These are phyloP conservation scores for Tolypocladium cylindrosporum DNA, from an alignment of 2,329 filamentous ascomycete species.

Conservation along the genomic window DNA sequence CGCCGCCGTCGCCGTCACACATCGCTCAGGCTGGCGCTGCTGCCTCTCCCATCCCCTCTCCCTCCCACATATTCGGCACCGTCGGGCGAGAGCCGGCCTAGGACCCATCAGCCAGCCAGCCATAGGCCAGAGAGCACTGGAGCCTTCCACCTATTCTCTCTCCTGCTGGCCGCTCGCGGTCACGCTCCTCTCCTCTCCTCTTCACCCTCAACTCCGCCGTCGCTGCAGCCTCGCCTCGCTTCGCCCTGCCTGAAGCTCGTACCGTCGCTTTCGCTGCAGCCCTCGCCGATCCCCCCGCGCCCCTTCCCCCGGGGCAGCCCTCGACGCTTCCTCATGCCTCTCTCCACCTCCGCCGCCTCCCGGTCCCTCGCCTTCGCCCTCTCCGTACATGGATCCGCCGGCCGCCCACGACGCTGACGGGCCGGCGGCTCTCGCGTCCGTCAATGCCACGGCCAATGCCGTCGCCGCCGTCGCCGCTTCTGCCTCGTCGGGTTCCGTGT, in stretches of 20 bases:
- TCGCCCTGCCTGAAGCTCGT: not conserved
- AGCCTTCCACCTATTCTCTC: not conserved
- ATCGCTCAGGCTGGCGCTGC: not conserved
- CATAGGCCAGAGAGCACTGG: not conserved
- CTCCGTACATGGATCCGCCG: slow-evolving; percentile 7
- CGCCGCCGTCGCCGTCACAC: not conserved
- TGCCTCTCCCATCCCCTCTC: not conserved
- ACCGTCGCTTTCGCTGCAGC: not conserved
- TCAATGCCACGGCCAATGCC: not conserved
- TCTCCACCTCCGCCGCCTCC: slow-evolving; percentile 1
- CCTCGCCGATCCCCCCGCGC: not conserved
- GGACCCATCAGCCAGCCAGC: not conserved
- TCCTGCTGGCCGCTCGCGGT: not conserved
- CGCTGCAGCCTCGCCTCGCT: not conserved
- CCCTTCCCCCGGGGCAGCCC: not conserved
- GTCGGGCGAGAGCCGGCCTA: slow-evolving; percentile 8
- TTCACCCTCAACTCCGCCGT: not conserved
- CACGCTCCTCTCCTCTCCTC: not conserved
- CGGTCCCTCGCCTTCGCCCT: slow-evolving; percentile 1
- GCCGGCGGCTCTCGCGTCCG: slow-evolving; percentile 2
- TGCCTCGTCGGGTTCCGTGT: slow-evolving; percentile 7
- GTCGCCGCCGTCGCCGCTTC: not conserved
- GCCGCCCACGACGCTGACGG: slow-evolving; percentile 5
- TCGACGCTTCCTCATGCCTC: slow-evolving; percentile 6
- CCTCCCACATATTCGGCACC: slow-evolving; percentile 3